Percentiles rank a stretch among this genome's conserved stretches.
Conservation (phyloP, 2,329 filamentous ascomycete genomes). For the Claviceps sp. region DNA sequence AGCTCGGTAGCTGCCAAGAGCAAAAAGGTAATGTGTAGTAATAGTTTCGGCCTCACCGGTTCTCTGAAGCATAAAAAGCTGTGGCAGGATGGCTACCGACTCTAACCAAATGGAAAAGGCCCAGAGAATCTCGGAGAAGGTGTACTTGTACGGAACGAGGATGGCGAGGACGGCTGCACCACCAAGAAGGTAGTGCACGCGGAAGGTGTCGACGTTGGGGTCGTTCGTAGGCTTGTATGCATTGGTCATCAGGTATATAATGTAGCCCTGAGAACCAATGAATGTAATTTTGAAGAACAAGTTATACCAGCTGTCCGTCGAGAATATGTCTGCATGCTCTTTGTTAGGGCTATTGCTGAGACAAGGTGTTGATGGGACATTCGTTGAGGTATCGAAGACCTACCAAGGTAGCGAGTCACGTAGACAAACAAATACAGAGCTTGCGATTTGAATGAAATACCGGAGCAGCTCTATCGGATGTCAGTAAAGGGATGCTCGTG, state of each 20-base stretch:
- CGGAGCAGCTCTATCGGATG: slow-evolving; percentile 67
- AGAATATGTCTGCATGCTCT: slow-evolving; percentile 59
- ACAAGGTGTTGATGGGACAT: not conserved
- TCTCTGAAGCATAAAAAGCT: slow-evolving; percentile 95
- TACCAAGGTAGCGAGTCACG: slow-evolving; percentile 80
- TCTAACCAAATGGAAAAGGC: slow-evolving; percentile 98
- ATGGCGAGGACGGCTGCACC: slow-evolving; percentile 68
- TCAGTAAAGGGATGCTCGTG: slow-evolving; percentile 1
- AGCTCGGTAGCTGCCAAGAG: slow-evolving; percentile 78
- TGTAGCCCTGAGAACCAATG: slow-evolving; percentile 80
- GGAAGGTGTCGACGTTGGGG: slow-evolving; percentile 93
- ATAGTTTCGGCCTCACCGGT: slow-evolving; percentile 99
- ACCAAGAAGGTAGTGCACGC: slow-evolving; percentile 83
- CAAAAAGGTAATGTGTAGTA: slow-evolving; percentile 94
- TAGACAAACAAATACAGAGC: slow-evolving; percentile 91
- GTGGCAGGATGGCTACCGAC: slow-evolving; percentile 87
- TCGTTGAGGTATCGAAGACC: slow-evolving; percentile 1
- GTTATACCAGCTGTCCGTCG: slow-evolving; percentile 76
- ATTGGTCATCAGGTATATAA: slow-evolving; percentile 94
- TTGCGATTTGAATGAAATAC: slow-evolving; percentile 98
- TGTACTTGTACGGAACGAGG: slow-evolving; percentile 77
- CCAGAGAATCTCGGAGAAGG: slow-evolving; percentile 77
- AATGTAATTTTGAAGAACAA: slow-evolving; percentile 93
- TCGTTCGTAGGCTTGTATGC: slow-evolving; percentile 97
- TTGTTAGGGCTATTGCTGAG: not conserved